Conservation (phyloP, 1,284 basidiomycete species). For the Ganoderma multipileum region DNA sequence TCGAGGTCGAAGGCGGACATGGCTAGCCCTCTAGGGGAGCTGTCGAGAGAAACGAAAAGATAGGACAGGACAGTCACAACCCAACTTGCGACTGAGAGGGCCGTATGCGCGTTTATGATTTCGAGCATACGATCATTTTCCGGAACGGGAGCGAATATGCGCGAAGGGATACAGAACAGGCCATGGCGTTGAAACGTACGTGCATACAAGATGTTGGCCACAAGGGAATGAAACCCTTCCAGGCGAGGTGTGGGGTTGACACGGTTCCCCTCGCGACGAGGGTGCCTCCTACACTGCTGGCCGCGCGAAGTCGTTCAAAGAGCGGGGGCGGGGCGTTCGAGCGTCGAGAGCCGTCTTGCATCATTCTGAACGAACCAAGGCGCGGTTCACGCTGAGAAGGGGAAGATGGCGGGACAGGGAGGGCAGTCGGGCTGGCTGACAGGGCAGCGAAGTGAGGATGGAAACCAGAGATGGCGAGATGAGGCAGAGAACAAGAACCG, state of each 20-base stretch:
- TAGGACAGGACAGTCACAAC: neutral
- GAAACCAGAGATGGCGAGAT: conserved; percentile 1
- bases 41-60: neutral
- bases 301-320: neutral
- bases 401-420: neutral
- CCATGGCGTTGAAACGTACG: neutral
- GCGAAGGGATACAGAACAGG: neutral
- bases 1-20: neutral
- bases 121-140: neutral
- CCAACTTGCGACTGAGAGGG: neutral
- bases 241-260: neutral
- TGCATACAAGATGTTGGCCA: neutral
- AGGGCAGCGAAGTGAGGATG: neutral
- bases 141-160: neutral
- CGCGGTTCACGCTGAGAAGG: neutral
- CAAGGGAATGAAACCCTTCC: neutral
- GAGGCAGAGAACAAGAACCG: conserved; percentile 4
- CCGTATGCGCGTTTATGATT: neutral
- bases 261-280: neutral
- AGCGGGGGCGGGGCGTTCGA: neutral
- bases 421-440: neutral
- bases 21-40: neutral
- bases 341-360: neutral
- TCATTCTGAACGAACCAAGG: neutral
- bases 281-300: neutral